Evolutionary conservation across 306 rosid species (phyloP).

Genomic region (Acacia confusa): DNA sequence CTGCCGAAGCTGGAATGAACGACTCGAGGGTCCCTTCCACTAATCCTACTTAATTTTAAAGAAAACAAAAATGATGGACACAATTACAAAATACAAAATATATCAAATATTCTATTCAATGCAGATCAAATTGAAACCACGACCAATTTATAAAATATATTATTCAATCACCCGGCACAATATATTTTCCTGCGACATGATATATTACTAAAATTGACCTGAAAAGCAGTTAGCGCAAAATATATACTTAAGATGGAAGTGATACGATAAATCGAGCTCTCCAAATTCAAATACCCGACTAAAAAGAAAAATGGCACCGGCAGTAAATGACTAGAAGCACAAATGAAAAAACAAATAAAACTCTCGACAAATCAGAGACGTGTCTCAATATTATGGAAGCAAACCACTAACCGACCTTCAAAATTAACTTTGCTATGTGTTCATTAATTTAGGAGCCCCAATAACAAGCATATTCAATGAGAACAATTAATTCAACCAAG

Average conservation of each 20-base stretch:
- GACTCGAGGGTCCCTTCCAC: neutral
- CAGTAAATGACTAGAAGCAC: neutral
- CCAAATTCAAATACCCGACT: neutral
- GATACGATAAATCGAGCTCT: neutral
- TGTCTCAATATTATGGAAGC: conserved; percentile 25
- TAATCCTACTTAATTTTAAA: neutral
- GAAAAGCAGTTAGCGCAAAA: neutral
- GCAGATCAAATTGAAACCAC: neutral
- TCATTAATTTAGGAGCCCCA: conserved; percentile 17
- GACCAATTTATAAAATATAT: neutral
- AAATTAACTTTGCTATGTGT: conserved; percentile 24
- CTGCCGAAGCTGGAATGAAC: neutral
- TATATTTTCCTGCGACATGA: neutral
- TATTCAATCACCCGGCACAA: neutral
- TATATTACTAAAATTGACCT: neutral
- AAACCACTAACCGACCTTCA: conserved; percentile 21
- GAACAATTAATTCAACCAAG: conserved; percentile 37
- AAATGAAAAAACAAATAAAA: conserved; percentile 18
- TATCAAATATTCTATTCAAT: neutral
- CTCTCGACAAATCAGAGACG: conserved; percentile 14
- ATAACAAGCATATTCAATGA: conserved; percentile 25
- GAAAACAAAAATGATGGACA: neutral
- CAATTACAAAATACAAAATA: neutral
- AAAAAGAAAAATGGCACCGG: neutral
- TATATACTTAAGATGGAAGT: neutral